Evolutionary conservation across 257 asterid species (phyloP).

Genomic region (Cynanchum wilfordii): DNA sequence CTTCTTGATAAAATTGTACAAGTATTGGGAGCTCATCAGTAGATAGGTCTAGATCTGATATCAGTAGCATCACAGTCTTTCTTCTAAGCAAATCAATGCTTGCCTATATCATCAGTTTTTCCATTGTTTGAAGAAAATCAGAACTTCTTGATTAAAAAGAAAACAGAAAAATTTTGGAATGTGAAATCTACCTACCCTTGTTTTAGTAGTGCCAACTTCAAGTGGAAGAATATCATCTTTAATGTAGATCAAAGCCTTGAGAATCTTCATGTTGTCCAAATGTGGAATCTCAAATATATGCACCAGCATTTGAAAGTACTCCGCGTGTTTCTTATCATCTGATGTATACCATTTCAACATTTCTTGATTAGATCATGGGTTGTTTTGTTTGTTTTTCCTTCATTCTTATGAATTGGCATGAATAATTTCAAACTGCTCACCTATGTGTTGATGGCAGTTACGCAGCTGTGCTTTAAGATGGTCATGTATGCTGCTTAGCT

Average conservation of each 20-base stretch:
- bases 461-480: conserved; percentile 52
- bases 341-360: conserved; percentile 12
- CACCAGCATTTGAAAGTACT: conserved; percentile 47
- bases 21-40: conserved; percentile 55
- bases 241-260: conserved; percentile 45
- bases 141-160: background rate
- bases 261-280: conserved; percentile 57
- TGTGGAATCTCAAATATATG: conserved; percentile 52
- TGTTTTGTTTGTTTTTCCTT: background rate
- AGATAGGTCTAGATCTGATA: conserved; percentile 63
- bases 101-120: conserved; percentile 25
- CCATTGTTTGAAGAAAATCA: background rate
- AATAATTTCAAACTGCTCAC: conserved; percentile 21
- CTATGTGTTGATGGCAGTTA: conserved; percentile 47
- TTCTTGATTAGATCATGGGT: no score
- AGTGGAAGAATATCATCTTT: conserved; percentile 59
- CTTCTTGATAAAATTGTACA: conserved; percentile 36
- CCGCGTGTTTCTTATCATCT: conserved; percentile 56
- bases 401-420: background rate
- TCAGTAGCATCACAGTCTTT: conserved; percentile 60
- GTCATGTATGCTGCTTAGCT: conserved; percentile 43
- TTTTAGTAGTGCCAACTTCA: conserved; percentile 37
- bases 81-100: conserved; percentile 51
- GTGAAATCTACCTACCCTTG: conserved; percentile 32
- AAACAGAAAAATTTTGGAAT: background rate